These are phyloP conservation scores for Nitzschia putrida DNA, from an alignment of 108 stramenopile species.

Conservation along the genomic window DNA sequence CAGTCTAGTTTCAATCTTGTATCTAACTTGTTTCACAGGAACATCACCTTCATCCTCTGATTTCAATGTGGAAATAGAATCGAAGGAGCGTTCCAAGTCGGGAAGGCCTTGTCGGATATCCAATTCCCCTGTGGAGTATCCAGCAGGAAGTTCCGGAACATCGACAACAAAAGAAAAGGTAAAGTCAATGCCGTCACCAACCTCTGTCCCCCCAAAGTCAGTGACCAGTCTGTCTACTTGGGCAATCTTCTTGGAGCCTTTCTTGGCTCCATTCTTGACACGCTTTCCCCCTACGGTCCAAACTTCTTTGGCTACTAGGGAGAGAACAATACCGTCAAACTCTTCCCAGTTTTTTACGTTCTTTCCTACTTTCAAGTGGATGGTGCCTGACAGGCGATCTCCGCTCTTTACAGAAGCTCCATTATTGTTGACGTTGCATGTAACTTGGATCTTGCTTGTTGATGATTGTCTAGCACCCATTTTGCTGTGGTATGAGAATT, in stretches of 20 bases:
- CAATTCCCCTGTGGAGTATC: no score
- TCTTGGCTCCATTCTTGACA: neutral
- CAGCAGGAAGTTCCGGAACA: neutral
- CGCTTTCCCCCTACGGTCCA: slow-evolving; percentile 4
- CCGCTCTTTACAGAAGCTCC: neutral
- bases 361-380: neutral
- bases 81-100: no score
- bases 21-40: no score
- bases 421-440: slow-evolving; percentile 6
- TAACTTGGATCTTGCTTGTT: slow-evolving; percentile 3
- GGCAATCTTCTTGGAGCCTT: neutral
- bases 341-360: neutral
- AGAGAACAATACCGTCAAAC: slow-evolving; percentile 12
- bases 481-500: neutral
- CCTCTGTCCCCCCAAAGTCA: slow-evolving; percentile 2
- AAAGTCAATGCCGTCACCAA: slow-evolving; percentile 17
- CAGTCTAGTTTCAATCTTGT: no score
- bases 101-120: no score
- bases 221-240: slow-evolving; percentile 4
- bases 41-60: no score
- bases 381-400: neutral
- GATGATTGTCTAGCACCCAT: slow-evolving; percentile 6
- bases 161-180: slow-evolving; percentile 2
- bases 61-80: no score
- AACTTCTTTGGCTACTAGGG: neutral